A percentile compares a stretch with the other conserved stretches of the same genome.
phyloP scores from a whole-genome alignment of 1,284 basidiomycete genomes.

The Trichosporon sp. region DNA sequence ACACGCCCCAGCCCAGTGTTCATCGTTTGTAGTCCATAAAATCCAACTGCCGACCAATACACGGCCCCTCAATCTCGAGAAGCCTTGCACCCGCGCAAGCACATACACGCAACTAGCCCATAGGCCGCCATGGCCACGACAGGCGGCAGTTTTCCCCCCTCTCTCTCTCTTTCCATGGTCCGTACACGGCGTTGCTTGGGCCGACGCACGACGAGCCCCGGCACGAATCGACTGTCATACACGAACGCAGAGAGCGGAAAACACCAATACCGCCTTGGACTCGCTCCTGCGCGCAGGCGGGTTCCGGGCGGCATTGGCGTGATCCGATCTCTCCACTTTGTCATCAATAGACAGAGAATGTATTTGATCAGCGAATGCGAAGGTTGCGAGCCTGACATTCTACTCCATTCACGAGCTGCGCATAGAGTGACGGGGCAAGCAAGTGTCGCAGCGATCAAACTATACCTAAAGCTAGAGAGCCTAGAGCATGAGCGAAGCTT shows the following conservation, averaged over 20 bases:
- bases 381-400: background rate
- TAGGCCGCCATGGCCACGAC: slow-evolving; percentile 14
- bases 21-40: background rate
- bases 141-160: slow-evolving; percentile 7
- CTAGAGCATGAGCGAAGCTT: no score
- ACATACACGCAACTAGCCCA: slow-evolving; percentile 4
- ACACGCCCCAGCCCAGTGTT: background rate
- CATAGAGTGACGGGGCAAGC: no score
- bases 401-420: background rate
- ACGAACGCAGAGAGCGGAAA: slow-evolving; percentile 14
- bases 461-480: no score
- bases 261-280: background rate
- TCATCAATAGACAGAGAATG: background rate
- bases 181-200: background rate
- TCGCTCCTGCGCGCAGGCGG: background rate
- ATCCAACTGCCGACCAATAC: background rate
- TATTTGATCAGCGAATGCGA: background rate
- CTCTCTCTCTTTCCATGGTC: background rate
- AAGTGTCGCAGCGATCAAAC: no score
- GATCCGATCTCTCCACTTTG: background rate
- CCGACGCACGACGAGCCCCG: no score
- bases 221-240: background rate
- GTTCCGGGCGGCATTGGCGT: slow-evolving; percentile 1
- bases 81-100: background rate
- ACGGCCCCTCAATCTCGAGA: background rate